Evolutionary conservation across 2,329 filamentous ascomycete species (phyloP), one percentile per base, ranked within the genome.

Genomic region (Paecilomyces sp.): DNA sequence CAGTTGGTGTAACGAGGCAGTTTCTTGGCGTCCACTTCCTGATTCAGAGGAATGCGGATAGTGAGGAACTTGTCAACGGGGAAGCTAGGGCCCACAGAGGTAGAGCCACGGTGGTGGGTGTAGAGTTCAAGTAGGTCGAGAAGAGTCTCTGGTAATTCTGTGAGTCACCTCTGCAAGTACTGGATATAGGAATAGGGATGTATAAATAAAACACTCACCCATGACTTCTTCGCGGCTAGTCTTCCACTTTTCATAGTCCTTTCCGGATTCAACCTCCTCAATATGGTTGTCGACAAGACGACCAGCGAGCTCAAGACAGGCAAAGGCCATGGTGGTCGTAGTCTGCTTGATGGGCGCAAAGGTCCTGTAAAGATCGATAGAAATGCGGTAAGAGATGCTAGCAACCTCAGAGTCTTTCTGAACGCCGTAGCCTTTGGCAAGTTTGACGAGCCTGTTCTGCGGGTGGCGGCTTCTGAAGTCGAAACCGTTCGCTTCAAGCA

Each of bases 51-150:
- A 63, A 97, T 96, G 71, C 94, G 91, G 66, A 95, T 86, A 64
- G 88, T 85, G 70, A 97, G 90, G 71, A 96, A 93, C 58, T 83
- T 83, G 65, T 93, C 88, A 52, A 93, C 81, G 54, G 88, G 84
- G 74, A 91, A 89, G 55, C 84, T 79, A 15, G 83, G 80, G 6
- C 92, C 92, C 22, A 96, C 80, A 56, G 88, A 85, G 34, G 92
- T 96, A 57, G 83, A 81, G 65, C 85, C 84, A 58, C 86, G 85
- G 70, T 95, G 88, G 69, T 96, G 90, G 0, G 91, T 94, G 74
- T 97, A 97, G 2, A 97, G 83, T 69, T 99, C 93, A 28, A 97
- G 83, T 0, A 97, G 81, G 70, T 97, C 94, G 47, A 97, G 85
- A 67, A 96, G 84, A 0, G 91, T 93, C 80, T 97, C 93, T 77